Evolutionary conservation across 805 yeast genomes (phyloP).

Genomic region (Yarrowia divulgata): DNA sequence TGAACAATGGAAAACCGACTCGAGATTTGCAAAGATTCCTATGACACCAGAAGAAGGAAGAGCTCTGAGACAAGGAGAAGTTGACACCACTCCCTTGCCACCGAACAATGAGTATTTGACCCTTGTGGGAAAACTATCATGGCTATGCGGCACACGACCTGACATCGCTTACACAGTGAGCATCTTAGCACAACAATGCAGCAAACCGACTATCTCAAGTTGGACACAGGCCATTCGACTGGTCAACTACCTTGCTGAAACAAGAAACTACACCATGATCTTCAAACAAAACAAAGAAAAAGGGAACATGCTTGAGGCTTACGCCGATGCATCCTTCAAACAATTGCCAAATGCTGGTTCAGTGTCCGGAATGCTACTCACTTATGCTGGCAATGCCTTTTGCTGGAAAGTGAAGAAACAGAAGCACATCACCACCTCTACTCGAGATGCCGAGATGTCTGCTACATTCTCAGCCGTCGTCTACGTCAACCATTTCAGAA

Average conservation of each 20-base stretch:
- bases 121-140: neutral
- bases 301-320: neutral
- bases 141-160: neutral
- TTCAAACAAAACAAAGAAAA: neutral
- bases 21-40: neutral
- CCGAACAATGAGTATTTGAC: neutral
- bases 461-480: neutral
- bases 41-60: constrained; percentile 4
- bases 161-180: constrained; percentile 8
- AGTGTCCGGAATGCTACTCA: neutral
- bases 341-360: neutral
- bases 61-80: neutral
- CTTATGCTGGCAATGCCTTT: neutral
- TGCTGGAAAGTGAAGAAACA: neutral
- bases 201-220: neutral
- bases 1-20: neutral
- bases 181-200: constrained; percentile 1
- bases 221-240: neutral
- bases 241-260: neutral
- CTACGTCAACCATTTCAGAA: neutral
- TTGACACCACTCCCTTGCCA: neutral
- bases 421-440: neutral
- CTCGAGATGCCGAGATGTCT: neutral
- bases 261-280: neutral
- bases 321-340: constrained; percentile 1